Evolutionary conservation across 2,329 filamentous ascomycete species (phyloP), one percentile per base, ranked within the genome.

Genomic region (Hymenoscyphus infarciens): DNA sequence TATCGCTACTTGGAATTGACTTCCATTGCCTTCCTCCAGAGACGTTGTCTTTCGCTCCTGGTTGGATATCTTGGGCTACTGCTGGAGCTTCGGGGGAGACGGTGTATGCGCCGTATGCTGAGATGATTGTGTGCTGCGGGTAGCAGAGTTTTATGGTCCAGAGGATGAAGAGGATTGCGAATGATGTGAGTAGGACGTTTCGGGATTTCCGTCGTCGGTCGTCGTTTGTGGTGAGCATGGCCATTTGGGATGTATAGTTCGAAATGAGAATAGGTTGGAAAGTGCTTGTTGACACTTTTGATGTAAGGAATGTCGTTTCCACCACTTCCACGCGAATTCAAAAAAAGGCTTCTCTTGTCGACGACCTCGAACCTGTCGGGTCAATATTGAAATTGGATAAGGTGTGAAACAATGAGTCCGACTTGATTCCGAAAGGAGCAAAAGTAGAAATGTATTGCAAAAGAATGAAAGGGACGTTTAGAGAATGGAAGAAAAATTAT

Each of bases 121-220:
- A 61, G 22, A 69, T 33, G 1, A 70, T 33, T 19, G 68, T 68
- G 16, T 63, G 58, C 60, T 68, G 65, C 1, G 71, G 70, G 42
- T 64, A 63, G 4, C 59, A 65, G 15, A 73, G 60, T 35, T 71
- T 71, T 27, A 70, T 31, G 1, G 62, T 67, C 69, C 69, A 73
- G 25, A 72, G 65, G 7, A 68, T 15, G 22, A 73, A 45, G 15
- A 73, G 67, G 11, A 69, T 33, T 13, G 68, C 7, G 55, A 72
- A 65, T 3, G 71, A 66, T 22, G 63, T 57, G 19, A 70, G 62
- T 13, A 72, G 38, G 33, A 71, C 65, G 27, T 70, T 70, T 25
- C 67, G 65, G 31, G 64, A 67, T 62, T 58, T 68, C 45, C 70
- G 68, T 39, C 62, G 63, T n/a, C 66, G 67, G 19, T 69, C 66